Conservation (phyloP, 2,329 filamentous ascomycete genomes). For the Hymenoscyphus fructigenus region DNA sequence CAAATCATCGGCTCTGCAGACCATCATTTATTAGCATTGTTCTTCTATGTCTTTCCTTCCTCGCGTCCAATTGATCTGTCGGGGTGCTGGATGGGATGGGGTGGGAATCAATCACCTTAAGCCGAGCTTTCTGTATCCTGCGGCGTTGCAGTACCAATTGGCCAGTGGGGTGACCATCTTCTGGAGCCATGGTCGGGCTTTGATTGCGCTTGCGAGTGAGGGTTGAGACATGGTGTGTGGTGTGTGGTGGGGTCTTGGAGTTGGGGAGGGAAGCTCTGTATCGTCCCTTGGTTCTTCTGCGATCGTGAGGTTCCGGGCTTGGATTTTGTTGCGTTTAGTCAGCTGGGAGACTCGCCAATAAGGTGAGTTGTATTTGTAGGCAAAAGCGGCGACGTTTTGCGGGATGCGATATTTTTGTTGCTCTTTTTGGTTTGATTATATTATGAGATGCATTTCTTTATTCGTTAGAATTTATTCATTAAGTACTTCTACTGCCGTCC, state of each 20-base stretch:
- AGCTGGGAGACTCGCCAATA: not conserved
- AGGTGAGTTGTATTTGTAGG: not conserved
- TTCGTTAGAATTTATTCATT: too few species aligned
- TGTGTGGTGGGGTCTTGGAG: conserved; percentile 16
- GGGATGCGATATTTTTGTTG: not conserved
- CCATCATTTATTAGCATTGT: conserved; percentile 20
- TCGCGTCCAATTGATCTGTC: conserved; percentile 14
- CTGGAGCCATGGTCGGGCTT: conserved; percentile 83
- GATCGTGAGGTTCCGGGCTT: not conserved
- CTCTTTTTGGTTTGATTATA: not conserved
- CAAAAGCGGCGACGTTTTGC: conserved; percentile 1
- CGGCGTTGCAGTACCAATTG: conserved; percentile 84
- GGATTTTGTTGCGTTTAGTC: conserved; percentile 10
- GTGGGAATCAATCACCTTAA: conserved; percentile 63
- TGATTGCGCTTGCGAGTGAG: conserved; percentile 72
- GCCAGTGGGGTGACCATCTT: conserved; percentile 77
- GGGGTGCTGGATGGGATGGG: conserved; percentile 5
- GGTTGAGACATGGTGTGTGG: conserved; percentile 37
- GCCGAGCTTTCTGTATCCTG: conserved; percentile 91
- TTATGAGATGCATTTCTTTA: too few species aligned
- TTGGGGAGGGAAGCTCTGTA: conserved; percentile 15
- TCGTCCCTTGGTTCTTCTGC: not conserved
- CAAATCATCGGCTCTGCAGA: conserved; percentile 82
- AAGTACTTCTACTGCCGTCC: too few species aligned
- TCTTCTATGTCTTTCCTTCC: not conserved